Percentiles rank a stretch among this genome's conserved stretches.
phyloP scores from a whole-genome alignment of 2,329 filamentous ascomycete genomes.

The Akanthomyces lecanii region DNA sequence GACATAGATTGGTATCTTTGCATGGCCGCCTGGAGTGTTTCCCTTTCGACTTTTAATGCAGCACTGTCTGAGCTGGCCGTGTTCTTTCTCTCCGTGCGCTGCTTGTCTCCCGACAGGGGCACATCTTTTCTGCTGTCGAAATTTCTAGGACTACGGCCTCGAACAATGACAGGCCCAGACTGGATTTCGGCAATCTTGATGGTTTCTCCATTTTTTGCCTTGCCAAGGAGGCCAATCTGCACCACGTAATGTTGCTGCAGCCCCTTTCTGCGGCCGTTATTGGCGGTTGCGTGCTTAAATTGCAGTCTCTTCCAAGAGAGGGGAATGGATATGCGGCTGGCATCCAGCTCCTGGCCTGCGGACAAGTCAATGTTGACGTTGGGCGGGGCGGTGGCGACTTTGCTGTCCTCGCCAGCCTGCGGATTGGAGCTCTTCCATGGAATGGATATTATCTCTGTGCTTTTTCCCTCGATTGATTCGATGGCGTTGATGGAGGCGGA shows the following conservation, averaged over 20 bases:
- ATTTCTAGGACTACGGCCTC: constrained; percentile 86
- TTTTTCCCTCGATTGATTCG: constrained; percentile 88
- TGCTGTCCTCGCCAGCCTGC: constrained; percentile 47
- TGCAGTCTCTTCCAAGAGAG: constrained; percentile 92
- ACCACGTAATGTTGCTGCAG: constrained; percentile 94
- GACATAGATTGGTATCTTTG: constrained; percentile 24
- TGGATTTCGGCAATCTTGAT: constrained; percentile 77
- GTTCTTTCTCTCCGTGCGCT: constrained; percentile 44
- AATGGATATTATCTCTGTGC: constrained; percentile 92
- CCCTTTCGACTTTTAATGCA: constrained; percentile 32
- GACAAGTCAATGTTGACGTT: constrained; percentile 52
- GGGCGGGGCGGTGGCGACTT: constrained; percentile 47
- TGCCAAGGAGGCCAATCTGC: constrained; percentile 76
- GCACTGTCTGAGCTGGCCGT: constrained; percentile 32
- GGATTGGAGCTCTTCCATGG: constrained; percentile 82
- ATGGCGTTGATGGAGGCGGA: constrained; percentile 79
- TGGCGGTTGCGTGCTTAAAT: constrained; percentile 93
- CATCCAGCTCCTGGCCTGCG: constrained; percentile 67
- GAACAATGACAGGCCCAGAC: constrained; percentile 91
- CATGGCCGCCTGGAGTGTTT: constrained; percentile 27
- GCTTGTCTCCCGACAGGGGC: constrained; percentile 59
- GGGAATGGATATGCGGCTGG: constrained; percentile 72
- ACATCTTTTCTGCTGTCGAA: constrained; percentile 89
- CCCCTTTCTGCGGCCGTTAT: constrained; percentile 90
- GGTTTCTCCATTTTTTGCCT: constrained; percentile 62